Evolutionary conservation across 805 yeast genomes (phyloP), one percentile per base, ranked within the genome.

Genomic region (Ogataea dorogensis): DNA sequence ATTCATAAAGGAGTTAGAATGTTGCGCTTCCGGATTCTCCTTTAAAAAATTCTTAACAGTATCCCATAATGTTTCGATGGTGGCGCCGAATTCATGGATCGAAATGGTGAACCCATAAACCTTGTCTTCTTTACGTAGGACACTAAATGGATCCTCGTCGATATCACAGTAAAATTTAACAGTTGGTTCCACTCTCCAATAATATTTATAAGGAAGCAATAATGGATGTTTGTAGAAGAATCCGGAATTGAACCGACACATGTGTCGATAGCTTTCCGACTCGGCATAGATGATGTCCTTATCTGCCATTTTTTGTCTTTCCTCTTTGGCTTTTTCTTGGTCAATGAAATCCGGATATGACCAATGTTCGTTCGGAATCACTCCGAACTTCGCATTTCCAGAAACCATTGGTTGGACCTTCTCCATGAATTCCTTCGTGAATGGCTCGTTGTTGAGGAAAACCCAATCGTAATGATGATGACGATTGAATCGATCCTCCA

Each of bases 401-500:
- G 82, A 71, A 19, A 78, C 77, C 38, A 79, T 64, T 2, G 69
- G 58, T 0, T 70, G 39, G 9, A 86, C 73, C 24, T 66, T 61
- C 3, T 53, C 53, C 54, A 76, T 81, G 64, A 89, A 88, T 38
- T 81, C 86, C 2, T 80, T 81, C 21, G 71, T 66, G 59, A 87
- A 89, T 15, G 74, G 79, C 38, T 73, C 79, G 57, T 91, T 91
- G 63, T 89, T 89, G 49, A 91, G 65, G 61, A 89, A 89, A 11
- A 88, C 89, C 96, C 96, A 89, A 57, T 87, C 95, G 59, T 89
- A 89, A 47, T 84, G 76, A 63, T 55, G 88, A 44, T 79, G 67
- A 32, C 63, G 59, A 65, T 91, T 88, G 67, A 88, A 88, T 37
- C 89, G 73, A 59, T 82, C 86, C 67, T 86, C 95, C 24, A 86